phyloP scores from a whole-genome alignment of 129 eudicot genomes.

The Flaveria trinervia region DNA sequence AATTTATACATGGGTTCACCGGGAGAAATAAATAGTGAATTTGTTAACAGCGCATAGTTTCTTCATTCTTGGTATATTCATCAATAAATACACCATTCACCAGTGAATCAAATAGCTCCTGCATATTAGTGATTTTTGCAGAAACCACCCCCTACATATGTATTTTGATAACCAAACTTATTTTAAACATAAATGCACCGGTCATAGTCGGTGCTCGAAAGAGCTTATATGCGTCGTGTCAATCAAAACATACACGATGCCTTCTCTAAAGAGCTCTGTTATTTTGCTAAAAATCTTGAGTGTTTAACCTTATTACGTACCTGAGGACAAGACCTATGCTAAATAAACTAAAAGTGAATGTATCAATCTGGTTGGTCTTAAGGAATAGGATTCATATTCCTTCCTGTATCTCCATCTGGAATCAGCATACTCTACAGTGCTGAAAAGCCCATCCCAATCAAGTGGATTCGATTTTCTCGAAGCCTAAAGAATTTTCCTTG shows the following conservation, averaged over 20 bases:
- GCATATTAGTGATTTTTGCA: too few relatives aligned
- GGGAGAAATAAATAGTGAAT: too few relatives aligned
- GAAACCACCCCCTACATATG: too few relatives aligned
- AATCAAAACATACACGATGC: not conserved
- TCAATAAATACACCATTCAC: too few relatives aligned
- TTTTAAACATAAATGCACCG: not conserved
- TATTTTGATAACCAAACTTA: too few relatives aligned
- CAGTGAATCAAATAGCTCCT: too few relatives aligned
- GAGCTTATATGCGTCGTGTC: not conserved
- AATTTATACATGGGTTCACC: too few relatives aligned
- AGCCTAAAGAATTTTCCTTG: conserved; percentile 62
- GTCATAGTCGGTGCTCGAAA: too few relatives aligned
- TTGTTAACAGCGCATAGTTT: too few relatives aligned
- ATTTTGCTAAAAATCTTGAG: conserved; percentile 9
- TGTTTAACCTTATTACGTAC: conserved; percentile 5
- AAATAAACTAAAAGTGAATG: conserved; percentile 4
- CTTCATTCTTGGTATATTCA: too few relatives aligned
- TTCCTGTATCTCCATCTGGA: conserved; percentile 1
- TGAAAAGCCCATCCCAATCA: not conserved
- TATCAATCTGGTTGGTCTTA: conserved; percentile 4
- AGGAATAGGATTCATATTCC: not conserved
- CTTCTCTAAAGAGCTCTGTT: not conserved
- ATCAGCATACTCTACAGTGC: not conserved
- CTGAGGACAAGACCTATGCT: not conserved
- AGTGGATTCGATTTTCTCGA: not conserved